phyloP scores from a whole-genome alignment of 176 grass and related monocot species.

The Pontederia crassipes region DNA sequence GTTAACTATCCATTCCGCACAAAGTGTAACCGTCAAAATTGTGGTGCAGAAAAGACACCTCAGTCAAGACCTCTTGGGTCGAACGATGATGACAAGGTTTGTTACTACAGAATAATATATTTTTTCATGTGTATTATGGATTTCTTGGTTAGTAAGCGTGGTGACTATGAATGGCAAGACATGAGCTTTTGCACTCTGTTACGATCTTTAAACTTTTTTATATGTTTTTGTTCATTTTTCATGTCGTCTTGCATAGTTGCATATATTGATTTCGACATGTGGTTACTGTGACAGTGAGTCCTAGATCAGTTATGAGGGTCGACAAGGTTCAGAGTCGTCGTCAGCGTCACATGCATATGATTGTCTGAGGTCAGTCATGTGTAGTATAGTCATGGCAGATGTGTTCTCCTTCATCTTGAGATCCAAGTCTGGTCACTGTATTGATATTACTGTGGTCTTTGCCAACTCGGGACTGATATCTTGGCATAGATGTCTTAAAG shows the following conservation, averaged over 20 bases:
- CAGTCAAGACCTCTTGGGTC: slow-evolving; percentile 40
- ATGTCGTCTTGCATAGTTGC: slow-evolving; percentile 26
- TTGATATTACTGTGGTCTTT: slow-evolving; percentile 29
- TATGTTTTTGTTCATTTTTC: slow-evolving; percentile 7
- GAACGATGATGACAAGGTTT: slow-evolving; percentile 65
- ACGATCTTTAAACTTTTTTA: slow-evolving; percentile 6
- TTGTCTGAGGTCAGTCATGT: slow-evolving; percentile 60
- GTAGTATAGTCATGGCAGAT: slow-evolving; percentile 44
- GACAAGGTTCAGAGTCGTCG: slow-evolving; percentile 76
- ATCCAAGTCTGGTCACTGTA: slow-evolving; percentile 43
- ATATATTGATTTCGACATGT: slow-evolving; percentile 52
- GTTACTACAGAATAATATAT: slow-evolving; percentile 25
- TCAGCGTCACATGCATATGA: slow-evolving; percentile 54
- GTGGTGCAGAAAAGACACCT: slow-evolving; percentile 56
- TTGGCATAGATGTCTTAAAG: slow-evolving; percentile 17
- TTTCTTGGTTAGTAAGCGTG: neutral
- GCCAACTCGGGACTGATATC: slow-evolving; percentile 27
- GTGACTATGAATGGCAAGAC: neutral
- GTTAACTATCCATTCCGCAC: slow-evolving; percentile 82
- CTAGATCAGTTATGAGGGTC: slow-evolving; percentile 75
- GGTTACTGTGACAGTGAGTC: slow-evolving; percentile 98
- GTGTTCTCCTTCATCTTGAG: slow-evolving; percentile 37
- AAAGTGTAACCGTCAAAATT: slow-evolving; percentile 81
- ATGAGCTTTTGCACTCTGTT: slow-evolving; percentile 9
- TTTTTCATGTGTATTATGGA: slow-evolving; percentile 7